Evolutionary conservation across 1,284 basidiomycete species (phyloP), one percentile per base, ranked within the genome.

Genomic region (Testicularia cyperi): DNA sequence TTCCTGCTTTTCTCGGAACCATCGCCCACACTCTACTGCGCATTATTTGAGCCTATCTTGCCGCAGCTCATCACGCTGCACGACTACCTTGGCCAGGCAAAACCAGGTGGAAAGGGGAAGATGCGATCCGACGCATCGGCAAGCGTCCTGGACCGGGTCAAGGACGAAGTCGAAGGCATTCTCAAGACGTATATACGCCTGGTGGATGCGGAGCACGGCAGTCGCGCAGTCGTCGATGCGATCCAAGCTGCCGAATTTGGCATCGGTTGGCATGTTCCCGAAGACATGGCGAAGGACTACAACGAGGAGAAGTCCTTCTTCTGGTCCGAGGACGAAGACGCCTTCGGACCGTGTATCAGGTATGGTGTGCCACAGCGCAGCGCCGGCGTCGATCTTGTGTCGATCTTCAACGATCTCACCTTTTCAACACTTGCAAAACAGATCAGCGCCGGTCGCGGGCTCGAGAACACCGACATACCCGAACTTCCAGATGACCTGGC

Each of bases 1-100:
- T 48, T 67, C 16, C 34, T 70, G 16, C 40, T 58, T 22, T 61
- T 72, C n/a, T 63, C 71, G 2, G 68, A 66, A 26, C 72, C 72
- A 4, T 65, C 68, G 14, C 58, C 72, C 2, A 46, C 44, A 8
- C 70, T 70, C 35, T 55, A 74, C 26, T 42, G 54, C 13, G 15
- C 41, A 6, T 26, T 74, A 16, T 58, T 68, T 26, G 33, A 38
- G 27, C 63, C 67, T 0, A 38, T 72, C 22, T 19, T 63, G 6
- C 44, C 46, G 9, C 57, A 61, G 31, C 64, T 72, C 18, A 40
- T 74, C 25, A 43, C 53, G n/a, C 46, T 74, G 20, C 41, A 62
- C 34, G 35, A 54, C 37, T 44, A 47, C 7, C 32, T 68, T 1
- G 27, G 25, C 0, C 26, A 24, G 2, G 16, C 7, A 4, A n/a